A percentile compares a stretch with the other conserved stretches of the same genome.
These are phyloP conservation scores for Ochromonas danica DNA, from an alignment of 108 stramenopile species.

Conservation along the genomic window DNA sequence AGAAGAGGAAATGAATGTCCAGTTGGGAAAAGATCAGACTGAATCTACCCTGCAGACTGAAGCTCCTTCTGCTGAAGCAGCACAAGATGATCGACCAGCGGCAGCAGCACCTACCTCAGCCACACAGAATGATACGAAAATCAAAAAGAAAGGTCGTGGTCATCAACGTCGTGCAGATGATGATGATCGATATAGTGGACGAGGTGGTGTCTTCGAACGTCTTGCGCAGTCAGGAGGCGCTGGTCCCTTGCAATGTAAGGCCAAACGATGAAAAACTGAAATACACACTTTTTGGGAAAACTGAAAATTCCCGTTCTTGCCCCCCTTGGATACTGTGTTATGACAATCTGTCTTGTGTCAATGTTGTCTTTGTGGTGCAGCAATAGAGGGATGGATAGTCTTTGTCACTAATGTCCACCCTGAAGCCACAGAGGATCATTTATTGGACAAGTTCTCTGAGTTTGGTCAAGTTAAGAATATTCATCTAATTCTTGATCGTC, in stretches of 20 bases:
- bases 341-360: slow-evolving; percentile 40
- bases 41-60: too few species aligned
- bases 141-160: slow-evolving; percentile 20
- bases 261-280: background rate
- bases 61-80: background rate
- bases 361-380: slow-evolving; percentile 38
- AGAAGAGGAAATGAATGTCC: background rate
- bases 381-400: slow-evolving; percentile 70
- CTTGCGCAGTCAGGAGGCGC: background rate
- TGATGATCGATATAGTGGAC: slow-evolving; percentile 5
- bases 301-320: background rate
- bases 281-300: background rate
- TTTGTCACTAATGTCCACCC: slow-evolving; percentile 68
- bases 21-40: too few species aligned
- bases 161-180: background rate
- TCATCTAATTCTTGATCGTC: slow-evolving; percentile 61
- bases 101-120: background rate
- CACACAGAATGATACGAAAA: background rate
- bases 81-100: background rate
- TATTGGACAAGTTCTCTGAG: slow-evolving; percentile 49
- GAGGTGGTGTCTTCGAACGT: slow-evolving; percentile 30
- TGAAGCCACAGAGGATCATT: slow-evolving; percentile 68
- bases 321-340: slow-evolving; percentile 39
- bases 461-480: slow-evolving; percentile 55
- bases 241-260: slow-evolving; percentile 30